Evolutionary conservation across 2,329 filamentous ascomycete species (phyloP).

Genomic region (Graphiopsis chlorocephala): DNA sequence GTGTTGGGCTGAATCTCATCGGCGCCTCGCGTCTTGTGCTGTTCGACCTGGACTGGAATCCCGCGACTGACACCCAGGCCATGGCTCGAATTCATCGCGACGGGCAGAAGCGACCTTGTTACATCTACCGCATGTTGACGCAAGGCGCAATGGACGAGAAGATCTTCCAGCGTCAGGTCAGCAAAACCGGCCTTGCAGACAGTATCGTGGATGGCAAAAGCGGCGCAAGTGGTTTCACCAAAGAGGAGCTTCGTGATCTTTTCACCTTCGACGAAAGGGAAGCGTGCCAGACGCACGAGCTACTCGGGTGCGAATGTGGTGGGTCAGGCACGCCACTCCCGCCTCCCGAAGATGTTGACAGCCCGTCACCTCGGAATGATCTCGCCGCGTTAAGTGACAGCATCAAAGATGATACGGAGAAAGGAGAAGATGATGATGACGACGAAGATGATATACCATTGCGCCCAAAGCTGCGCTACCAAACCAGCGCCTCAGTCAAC

Average conservation of each 20-base stretch:
- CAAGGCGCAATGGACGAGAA: constrained; percentile 71
- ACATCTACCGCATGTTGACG: constrained; percentile 67
- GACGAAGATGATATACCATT: constrained; percentile 23
- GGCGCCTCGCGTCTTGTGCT: constrained; percentile 68
- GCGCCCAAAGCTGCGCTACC: constrained; percentile 4
- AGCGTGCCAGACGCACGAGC: constrained; percentile 65
- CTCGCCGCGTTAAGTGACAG: constrained; percentile 22
- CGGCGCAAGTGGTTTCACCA: constrained; percentile 59
- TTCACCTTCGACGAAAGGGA: constrained; percentile 63
- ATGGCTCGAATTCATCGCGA: constrained; percentile 74
- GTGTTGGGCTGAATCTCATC: constrained; percentile 67
- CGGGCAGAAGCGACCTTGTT: constrained; percentile 65
- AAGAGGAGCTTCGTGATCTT: constrained; percentile 64
- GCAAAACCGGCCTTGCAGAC: constrained; percentile 67
- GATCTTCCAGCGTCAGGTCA: constrained; percentile 71
- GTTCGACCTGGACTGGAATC: constrained; percentile 76
- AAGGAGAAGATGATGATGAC: constrained; percentile 23
- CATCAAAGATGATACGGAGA: constrained; percentile 23
- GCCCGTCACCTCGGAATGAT: constrained; percentile 24
- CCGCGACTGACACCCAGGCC: constrained; percentile 68
- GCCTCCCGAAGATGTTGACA: constrained; percentile 28
- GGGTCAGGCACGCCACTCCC: constrained; percentile 48
- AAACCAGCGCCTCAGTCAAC: constrained; percentile 38
- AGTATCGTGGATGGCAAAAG: constrained; percentile 68
- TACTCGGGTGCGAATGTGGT: constrained; percentile 62